Percentiles rank a stretch among this genome's conserved stretches.
phyloP scores from a whole-genome alignment of 2,329 filamentous ascomycete species.

The Hirsutella thompsonii region DNA sequence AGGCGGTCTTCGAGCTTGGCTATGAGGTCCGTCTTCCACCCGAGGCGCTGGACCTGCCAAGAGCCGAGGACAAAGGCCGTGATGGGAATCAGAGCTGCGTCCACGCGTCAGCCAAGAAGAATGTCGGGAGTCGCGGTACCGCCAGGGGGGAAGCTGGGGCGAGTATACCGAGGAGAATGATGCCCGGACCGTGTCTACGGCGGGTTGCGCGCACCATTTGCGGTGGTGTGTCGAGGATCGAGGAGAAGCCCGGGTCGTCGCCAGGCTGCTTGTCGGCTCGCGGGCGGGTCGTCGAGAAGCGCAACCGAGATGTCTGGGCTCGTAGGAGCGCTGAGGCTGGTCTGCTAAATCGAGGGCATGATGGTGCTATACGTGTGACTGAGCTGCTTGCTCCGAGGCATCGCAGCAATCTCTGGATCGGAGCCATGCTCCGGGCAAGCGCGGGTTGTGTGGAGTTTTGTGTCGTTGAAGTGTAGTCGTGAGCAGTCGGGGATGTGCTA shows the following conservation, averaged over 20 bases:
- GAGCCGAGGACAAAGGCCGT: constrained; percentile 84
- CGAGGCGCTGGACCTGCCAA: constrained; percentile 88
- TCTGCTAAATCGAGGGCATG: constrained; percentile 2
- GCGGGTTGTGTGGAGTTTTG: background rate
- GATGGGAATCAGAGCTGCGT: constrained; percentile 65
- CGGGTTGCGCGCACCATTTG: constrained; percentile 63
- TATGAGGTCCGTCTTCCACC: constrained; percentile 88
- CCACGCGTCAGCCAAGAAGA: background rate
- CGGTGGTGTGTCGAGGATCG: constrained; percentile 76
- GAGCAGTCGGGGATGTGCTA: too few species aligned
- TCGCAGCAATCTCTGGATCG: constrained; percentile 12
- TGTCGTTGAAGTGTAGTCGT: too few species aligned
- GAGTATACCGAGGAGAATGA: constrained; percentile 58
- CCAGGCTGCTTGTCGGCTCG: constrained; percentile 34
- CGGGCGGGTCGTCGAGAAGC: constrained; percentile 7
- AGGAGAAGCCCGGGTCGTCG: constrained; percentile 70
- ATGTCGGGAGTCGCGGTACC: background rate
- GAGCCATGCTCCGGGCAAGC: constrained; percentile 12
- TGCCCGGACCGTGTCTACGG: constrained; percentile 61
- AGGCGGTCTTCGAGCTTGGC: constrained; percentile 88
- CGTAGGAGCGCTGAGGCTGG: constrained; percentile 1
- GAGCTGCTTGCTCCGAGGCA: constrained; percentile 9
- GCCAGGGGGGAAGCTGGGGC: background rate
- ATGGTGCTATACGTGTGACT: background rate
- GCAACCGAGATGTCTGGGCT: background rate